A percentile compares a stretch with the other conserved stretches of the same genome.
These are phyloP conservation scores for Ligustrum vulgare DNA, from an alignment of 257 asterid genomes.

Conservation along the genomic window DNA sequence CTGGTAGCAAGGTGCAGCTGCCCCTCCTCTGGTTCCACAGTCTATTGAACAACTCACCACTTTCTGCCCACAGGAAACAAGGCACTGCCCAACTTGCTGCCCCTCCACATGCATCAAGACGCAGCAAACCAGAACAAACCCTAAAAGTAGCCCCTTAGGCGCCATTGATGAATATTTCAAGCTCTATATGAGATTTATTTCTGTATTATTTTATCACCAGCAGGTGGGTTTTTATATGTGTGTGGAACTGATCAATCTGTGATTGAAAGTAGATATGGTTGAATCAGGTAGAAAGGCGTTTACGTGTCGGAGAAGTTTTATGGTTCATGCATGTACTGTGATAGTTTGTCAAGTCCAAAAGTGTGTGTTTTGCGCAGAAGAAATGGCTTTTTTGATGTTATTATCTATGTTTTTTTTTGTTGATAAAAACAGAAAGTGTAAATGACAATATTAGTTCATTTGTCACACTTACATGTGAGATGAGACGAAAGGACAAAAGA, in stretches of 20 bases:
- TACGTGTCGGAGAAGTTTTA: not conserved
- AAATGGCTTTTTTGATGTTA: constrained; percentile 1
- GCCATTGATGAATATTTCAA: constrained; percentile 1
- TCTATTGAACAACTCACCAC: constrained; percentile 27
- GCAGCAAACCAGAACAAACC: constrained; percentile 12
- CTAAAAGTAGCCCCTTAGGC: not conserved
- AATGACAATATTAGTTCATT: not conserved
- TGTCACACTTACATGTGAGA: not conserved
- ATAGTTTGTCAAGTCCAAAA: constrained; percentile 30
- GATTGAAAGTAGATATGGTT: constrained; percentile 8
- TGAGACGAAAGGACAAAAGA: not conserved
- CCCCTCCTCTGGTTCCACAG: constrained; percentile 28
- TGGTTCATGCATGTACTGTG: constrained; percentile 35
- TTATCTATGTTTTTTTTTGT: not conserved
- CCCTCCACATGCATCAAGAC: constrained; percentile 25
- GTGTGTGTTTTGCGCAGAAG: constrained; percentile 2
- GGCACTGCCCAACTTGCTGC: constrained; percentile 30
- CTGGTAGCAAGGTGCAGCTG: constrained; percentile 36
- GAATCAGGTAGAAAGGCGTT: not conserved
- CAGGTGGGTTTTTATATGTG: constrained; percentile 2
- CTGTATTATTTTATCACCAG: not conserved
- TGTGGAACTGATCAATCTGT: not conserved
- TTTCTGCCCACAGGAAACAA: constrained; percentile 27
- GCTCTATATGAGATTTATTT: not conserved
- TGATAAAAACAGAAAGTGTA: not conserved